Evolutionary conservation across 2,329 filamentous ascomycete genomes (phyloP).

Genomic region (Ilyonectria sp.): DNA sequence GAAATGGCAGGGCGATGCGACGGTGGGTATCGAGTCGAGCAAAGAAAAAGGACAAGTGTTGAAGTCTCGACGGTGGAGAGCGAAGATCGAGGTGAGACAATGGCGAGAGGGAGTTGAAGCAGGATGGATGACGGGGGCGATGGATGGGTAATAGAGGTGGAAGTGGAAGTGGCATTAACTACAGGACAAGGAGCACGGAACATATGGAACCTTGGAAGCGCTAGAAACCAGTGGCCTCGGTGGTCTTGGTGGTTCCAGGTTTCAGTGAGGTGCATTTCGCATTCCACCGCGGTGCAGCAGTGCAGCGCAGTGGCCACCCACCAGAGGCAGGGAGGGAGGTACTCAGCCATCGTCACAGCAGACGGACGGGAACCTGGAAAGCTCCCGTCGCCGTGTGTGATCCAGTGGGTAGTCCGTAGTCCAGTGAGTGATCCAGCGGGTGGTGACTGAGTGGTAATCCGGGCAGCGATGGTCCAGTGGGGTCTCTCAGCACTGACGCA

Average conservation of each 20-base stretch:
- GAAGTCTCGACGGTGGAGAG: constrained; percentile 24
- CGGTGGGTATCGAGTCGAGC: constrained; percentile 9
- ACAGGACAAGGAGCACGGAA: constrained; percentile 38
- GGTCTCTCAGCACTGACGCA: constrained; percentile 30
- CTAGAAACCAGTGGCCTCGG: constrained; percentile 42
- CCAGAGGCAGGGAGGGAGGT: constrained; percentile 15
- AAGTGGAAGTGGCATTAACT: constrained; percentile 41
- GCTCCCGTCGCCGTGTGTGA: constrained; percentile 13
- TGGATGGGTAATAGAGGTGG: constrained; percentile 19
- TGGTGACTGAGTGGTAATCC: constrained; percentile 21
- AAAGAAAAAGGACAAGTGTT: constrained; percentile 21
- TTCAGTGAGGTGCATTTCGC: constrained; percentile 34
- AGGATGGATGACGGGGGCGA: constrained; percentile 41
- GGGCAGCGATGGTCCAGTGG: constrained; percentile 12
- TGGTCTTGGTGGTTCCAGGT: constrained; percentile 33
- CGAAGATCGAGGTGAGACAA: constrained; percentile 35
- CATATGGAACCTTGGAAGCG: constrained; percentile 30
- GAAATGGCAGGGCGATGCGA: constrained; percentile 9
- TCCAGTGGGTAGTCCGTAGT: constrained; percentile 10
- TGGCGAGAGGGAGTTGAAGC: constrained; percentile 35
- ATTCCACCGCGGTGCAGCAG: constrained; percentile 43
- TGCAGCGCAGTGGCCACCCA: constrained; percentile 23
- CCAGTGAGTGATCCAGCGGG: constrained; percentile 15
- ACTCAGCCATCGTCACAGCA: constrained; percentile 11
- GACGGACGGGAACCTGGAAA: constrained; percentile 14